Conservation (phyloP, 1,284 basidiomycete species). For the Fistulina hepatica region DNA sequence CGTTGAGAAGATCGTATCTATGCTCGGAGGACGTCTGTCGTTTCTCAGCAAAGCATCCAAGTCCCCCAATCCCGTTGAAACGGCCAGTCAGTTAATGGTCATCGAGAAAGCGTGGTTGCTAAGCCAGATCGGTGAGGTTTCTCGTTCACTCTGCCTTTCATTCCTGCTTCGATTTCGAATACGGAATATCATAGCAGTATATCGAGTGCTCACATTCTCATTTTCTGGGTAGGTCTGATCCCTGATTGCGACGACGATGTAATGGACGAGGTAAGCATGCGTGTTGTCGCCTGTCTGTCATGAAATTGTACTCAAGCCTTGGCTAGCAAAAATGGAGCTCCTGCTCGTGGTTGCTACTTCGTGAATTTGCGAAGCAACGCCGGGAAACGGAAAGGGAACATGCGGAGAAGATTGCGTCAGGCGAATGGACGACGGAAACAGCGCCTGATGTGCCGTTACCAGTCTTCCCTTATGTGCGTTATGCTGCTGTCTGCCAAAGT, state of each 20-base stretch:
- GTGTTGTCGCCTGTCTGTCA: not conserved
- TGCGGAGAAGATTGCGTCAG: constrained; percentile 29
- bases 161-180: not conserved
- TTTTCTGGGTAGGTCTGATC: constrained; percentile 29
- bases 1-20: constrained; percentile 41
- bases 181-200: too few species aligned
- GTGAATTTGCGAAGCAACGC: constrained; percentile 54
- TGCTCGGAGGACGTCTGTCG: constrained; percentile 69
- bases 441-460: constrained; percentile 42
- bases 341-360: constrained; percentile 66
- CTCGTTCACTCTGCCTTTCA: constrained; percentile 1
- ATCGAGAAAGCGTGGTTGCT: constrained; percentile 74
- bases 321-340: constrained; percentile 69
- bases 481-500: constrained; percentile 1
- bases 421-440: constrained; percentile 24
- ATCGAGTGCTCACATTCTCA: constrained; percentile 4
- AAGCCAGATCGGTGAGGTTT: constrained; percentile 58
- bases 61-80: constrained; percentile 47
- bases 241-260: constrained; percentile 80
- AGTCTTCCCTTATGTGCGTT: constrained; percentile 47
- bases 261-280: constrained; percentile 56
- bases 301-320: constrained; percentile 7
- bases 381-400: constrained; percentile 37
- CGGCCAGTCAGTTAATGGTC: constrained; percentile 50
- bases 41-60: constrained; percentile 56